Evolutionary conservation across 192 early-diverging fungal genomes (phyloP), one percentile per base, ranked within the genome.

Genomic region (Linderina pennispora): DNA sequence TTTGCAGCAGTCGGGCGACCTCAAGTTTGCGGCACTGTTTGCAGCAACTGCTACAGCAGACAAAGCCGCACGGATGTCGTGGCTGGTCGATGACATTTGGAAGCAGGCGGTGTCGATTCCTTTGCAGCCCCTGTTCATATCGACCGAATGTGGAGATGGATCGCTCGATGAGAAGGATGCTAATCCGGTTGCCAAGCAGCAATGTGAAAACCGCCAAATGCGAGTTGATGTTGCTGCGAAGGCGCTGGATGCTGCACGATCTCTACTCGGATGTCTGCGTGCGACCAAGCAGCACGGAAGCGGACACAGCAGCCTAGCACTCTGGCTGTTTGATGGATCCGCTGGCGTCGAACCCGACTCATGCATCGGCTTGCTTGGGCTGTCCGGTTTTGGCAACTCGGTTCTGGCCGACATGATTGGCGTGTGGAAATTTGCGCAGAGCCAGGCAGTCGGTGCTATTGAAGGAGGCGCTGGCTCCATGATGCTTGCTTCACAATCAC

Each of bases 71-170:
- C 17, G 11, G 11, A 35, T 2, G 22, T 52, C 49, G 19, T 60
- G 57, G 57, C 23, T 60, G 16, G 32, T 52, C 0, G 37, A 16
- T 1, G 57, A 40, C 11, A 3, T 60, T 10, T 60, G 57, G 57
- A 52, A 17, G 14, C 43, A 43, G 19, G 49, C 43, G 1, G 50
- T 60, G 8, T 26, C 45, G 9, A 36, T 16, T 3, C 28, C 28
- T 5, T 11, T 31, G 28, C 28, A 31, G 11, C 28, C 28, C 28
- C 28, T 31, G 11, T 5, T 31, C 11, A 31, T 5, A 5, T 31
- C 28, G 28, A 31, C 28, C 6, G 28, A 31, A 31, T n/a, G n/a
- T n/a, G n/a, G n/a, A n/a, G n/a, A n/a, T n/a, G n/a, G n/a, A n/a
- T n/a, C n/a, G n/a, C 28, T 31, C 11, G 28, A 23, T 10, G 23